These are phyloP conservation scores for Epicoccum sorghinum DNA, from an alignment of 2,329 filamentous ascomycete genomes.

Conservation along the genomic window DNA sequence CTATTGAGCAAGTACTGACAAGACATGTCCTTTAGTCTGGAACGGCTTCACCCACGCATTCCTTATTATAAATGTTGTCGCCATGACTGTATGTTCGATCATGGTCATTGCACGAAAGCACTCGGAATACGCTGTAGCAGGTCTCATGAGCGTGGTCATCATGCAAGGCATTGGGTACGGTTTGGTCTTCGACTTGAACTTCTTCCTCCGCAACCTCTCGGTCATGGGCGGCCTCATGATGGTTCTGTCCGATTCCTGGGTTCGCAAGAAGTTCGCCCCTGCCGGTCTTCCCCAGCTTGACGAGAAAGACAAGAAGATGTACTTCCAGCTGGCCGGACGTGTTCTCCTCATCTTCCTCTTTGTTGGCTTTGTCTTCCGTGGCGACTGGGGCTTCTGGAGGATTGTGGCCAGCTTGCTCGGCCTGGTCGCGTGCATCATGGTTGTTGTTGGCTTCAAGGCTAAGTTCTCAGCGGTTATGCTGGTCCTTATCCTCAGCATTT, in stretches of 20 bases:
- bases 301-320: conserved; percentile 99
- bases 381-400: conserved; percentile 89
- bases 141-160: conserved; percentile 88
- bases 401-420: conserved; percentile 84
- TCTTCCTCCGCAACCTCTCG: conserved; percentile 98
- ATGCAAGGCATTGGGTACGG: conserved; percentile 96
- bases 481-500: conserved; percentile 92
- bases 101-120: conserved; percentile 92
- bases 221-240: conserved; percentile 97
- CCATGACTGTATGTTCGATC: conserved; percentile 81
- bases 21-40: conserved; percentile 68
- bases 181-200: conserved; percentile 98
- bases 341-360: conserved; percentile 98
- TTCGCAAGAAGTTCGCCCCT: conserved; percentile 95
- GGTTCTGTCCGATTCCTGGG: conserved; percentile 98
- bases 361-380: conserved; percentile 93
- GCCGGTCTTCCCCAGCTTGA: conserved; percentile 92
- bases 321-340: conserved; percentile 96
- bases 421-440: conserved; percentile 93
- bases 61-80: conserved; percentile 85
- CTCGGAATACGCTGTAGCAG: conserved; percentile 89
- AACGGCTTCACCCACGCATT: conserved; percentile 89
- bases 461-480: conserved; percentile 97
- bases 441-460: conserved; percentile 98
- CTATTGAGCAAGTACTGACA: conserved; percentile 26